Evolutionary conservation across 169 alveolate genomes (phyloP).

Genomic region (Eimeria falciformis): DNA sequence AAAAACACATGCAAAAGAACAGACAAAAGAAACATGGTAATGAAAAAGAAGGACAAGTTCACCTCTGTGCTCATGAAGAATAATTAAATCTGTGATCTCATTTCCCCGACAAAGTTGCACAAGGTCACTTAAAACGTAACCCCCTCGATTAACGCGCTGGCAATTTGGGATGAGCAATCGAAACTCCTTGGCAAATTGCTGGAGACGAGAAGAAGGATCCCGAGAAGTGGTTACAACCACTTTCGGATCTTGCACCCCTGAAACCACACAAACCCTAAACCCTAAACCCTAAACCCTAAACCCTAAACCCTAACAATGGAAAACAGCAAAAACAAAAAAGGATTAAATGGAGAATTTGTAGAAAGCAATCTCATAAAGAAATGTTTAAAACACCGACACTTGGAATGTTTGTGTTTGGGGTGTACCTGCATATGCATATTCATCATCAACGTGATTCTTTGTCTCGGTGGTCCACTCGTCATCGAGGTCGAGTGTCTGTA

Average conservation of each 20-base stretch:
- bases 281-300: background rate
- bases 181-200: slow-evolving; percentile 97
- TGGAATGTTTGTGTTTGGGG: background rate
- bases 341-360: background rate
- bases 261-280: background rate
- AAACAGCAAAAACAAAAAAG: background rate
- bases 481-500: slow-evolving; percentile 80
- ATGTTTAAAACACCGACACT: background rate
- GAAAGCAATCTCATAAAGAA: background rate
- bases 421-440: slow-evolving; percentile 81
- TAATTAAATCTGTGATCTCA: slow-evolving; percentile 95
- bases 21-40: too few relatives aligned
- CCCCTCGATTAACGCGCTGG: slow-evolving; percentile 96
- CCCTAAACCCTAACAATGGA: background rate
- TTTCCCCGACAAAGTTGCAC: slow-evolving; percentile 94
- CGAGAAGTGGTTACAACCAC: slow-evolving; percentile 97
- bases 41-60: too few relatives aligned
- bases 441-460: slow-evolving; percentile 93
- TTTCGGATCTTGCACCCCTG: slow-evolving; percentile 95
- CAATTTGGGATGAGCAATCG: slow-evolving; percentile 96
- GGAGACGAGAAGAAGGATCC: slow-evolving; percentile 95
- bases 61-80: slow-evolving; percentile 96
- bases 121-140: slow-evolving; percentile 95
- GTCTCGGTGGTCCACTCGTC: slow-evolving; percentile 84
- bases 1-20: too few relatives aligned